Evolutionary conservation across 2,329 filamentous ascomycete genomes (phyloP).

Genomic region (Chaetomium olivaceum): DNA sequence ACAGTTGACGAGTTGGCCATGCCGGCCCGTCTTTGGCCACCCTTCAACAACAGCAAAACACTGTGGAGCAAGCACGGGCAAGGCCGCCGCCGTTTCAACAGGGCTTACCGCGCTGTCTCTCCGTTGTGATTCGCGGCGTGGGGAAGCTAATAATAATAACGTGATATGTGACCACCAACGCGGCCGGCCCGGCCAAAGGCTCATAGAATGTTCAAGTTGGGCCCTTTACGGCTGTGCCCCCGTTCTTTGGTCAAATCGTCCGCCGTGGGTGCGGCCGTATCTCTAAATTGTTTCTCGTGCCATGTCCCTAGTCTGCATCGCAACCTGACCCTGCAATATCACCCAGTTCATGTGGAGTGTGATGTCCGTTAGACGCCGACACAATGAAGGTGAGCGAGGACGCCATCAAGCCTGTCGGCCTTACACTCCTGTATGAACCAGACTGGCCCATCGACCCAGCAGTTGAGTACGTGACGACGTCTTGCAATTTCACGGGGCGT

Average conservation of each 20-base stretch:
- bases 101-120: neutral
- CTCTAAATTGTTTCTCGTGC: constrained; percentile 25
- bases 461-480: constrained; percentile 35
- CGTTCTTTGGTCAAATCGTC: constrained; percentile 13
- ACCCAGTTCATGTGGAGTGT: constrained; percentile 6
- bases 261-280: constrained; percentile 10
- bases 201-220: neutral
- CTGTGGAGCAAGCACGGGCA: constrained; percentile 5
- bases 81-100: constrained; percentile 25
- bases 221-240: constrained; percentile 13
- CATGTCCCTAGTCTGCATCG: constrained; percentile 3
- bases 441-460: constrained; percentile 34
- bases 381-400: constrained; percentile 35
- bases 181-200: neutral
- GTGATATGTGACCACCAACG: constrained; percentile 6
- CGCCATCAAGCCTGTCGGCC: constrained; percentile 35
- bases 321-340: constrained; percentile 8
- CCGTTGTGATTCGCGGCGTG: constrained; percentile 16
- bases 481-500: neutral
- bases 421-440: constrained; percentile 39
- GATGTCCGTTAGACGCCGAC: constrained; percentile 17
- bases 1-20: constrained; percentile 28
- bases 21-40: constrained; percentile 26
- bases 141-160: constrained; percentile 18
- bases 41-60: constrained; percentile 19